Conservation (phyloP, 2,329 filamentous ascomycete species). For the Pyricularia pennisetigena region DNA sequence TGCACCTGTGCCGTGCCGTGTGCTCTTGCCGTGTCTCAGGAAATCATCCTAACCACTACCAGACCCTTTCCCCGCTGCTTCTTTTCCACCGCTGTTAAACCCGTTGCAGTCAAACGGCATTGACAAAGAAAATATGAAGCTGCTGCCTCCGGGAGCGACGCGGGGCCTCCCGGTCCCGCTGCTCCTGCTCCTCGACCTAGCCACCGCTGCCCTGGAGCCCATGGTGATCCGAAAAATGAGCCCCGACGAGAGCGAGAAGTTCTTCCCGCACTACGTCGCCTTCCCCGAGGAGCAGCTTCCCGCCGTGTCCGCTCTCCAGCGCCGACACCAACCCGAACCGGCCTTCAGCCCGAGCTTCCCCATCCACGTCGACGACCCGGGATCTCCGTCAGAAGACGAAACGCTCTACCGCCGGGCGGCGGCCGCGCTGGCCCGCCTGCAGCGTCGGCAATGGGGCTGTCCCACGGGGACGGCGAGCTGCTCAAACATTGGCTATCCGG, state of each 20-base stretch:
- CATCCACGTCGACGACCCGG: constrained; percentile 10
- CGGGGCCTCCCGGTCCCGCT: constrained; percentile 2
- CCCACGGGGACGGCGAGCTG: constrained; percentile 58
- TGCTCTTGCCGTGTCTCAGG: neutral
- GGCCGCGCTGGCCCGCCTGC: constrained; percentile 35
- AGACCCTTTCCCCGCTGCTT: neutral
- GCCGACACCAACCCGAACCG: constrained; percentile 23
- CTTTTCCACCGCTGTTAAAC: neutral
- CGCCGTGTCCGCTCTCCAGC: constrained; percentile 4
- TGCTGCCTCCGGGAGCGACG: neutral
- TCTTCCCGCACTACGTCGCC: constrained; percentile 57
- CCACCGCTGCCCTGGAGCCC: constrained; percentile 31
- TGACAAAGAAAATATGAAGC: neutral
- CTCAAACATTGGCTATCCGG: constrained; percentile 49
- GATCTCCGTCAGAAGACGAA: neutral
- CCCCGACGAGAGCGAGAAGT: constrained; percentile 61
- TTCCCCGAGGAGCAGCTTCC: constrained; percentile 20
- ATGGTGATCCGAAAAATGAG: constrained; percentile 64
- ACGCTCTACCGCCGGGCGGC: constrained; percentile 29
- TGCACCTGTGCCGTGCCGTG: neutral
- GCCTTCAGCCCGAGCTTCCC: constrained; percentile 40
- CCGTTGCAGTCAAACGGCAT: neutral
- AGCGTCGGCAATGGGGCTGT: constrained; percentile 53
- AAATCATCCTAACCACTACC: neutral
- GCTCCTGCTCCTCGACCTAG: constrained; percentile 34